These are phyloP conservation scores for Pythium apleroticum DNA, from an alignment of 352 stramenopile genomes.

Conservation along the genomic window DNA sequence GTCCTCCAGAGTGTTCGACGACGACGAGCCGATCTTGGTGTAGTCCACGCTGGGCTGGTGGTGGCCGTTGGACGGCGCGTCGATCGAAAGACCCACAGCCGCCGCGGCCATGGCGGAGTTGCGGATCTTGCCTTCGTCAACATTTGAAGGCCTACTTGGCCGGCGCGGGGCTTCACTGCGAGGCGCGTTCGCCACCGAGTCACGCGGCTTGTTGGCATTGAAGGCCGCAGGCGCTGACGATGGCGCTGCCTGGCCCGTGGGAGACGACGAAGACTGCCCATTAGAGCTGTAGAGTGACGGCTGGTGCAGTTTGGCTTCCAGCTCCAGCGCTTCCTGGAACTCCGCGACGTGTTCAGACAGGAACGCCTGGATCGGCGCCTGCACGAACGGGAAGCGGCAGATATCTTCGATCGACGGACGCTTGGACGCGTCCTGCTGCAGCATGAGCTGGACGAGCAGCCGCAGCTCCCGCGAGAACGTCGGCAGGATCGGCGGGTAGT, in stretches of 20 bases:
- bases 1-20: conserved; percentile 48
- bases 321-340: conserved; percentile 83
- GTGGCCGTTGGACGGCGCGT: conserved; percentile 34
- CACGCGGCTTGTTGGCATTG: conserved; percentile 15
- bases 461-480: conserved; percentile 80
- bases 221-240: conserved; percentile 29
- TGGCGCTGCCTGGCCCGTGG: conserved; percentile 23
- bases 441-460: conserved; percentile 85
- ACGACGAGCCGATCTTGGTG: conserved; percentile 38
- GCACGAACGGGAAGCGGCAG: conserved; percentile 85
- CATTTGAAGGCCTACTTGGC: conserved; percentile 5
- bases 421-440: conserved; percentile 85
- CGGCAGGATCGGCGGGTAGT: conserved; percentile 78
- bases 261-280: neutral
- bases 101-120: conserved; percentile 60
- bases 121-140: conserved; percentile 38
- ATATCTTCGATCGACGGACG: conserved; percentile 89
- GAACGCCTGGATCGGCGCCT: conserved; percentile 82
- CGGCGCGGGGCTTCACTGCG: conserved; percentile 11
- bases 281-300: conserved; percentile 59
- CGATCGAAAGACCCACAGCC: conserved; percentile 46
- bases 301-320: conserved; percentile 87
- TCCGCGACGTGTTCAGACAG: conserved; percentile 83
- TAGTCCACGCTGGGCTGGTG: conserved; percentile 36
- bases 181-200: neutral